Evolutionary conservation across 768 basidiomycete species (phyloP), one percentile per base, ranked within the genome.

Genomic region (Pleurotus pulmonarius): DNA sequence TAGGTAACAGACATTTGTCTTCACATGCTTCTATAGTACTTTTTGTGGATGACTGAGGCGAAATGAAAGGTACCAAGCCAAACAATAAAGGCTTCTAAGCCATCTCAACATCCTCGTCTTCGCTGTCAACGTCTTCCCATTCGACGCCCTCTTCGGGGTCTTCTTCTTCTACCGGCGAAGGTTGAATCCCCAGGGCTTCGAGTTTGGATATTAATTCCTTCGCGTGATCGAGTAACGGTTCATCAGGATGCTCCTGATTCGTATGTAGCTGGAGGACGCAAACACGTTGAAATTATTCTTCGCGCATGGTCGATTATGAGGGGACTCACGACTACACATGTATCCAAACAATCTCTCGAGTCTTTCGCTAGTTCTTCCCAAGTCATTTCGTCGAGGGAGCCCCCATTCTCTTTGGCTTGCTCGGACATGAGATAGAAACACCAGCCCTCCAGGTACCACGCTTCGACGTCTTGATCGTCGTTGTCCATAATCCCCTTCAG

Each of bases 401-500:
- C 59, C 24, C 75, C 77, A 11, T 70, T 79, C 62, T 87, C 84
- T 58, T 82, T 78, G 6, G 83, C 83, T 58, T 87, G 81, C 67
- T 90, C 87, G 0, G 85, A 81, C 82, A 90, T 85, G 46, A 95
- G 73, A 74, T 85, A 92, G 77, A 91, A 93, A 60, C 90, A 88
- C 93, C 93, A 97, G 53, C 93, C 94, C 70, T 95, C 93, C 25
- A 96, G 82, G 66, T 96, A 96, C 87, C 94, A 95, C 1, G 87
- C 94, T 63, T 95, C 93, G 11, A 94, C 86, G 53, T 92, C 88
- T 65, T 91, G 81, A 61, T 94, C 90, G 68, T 95, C 92, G 0
- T 85, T 71, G 8, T 87, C 81, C 70, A 94, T 85, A 8, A 94
- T 78, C 11, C 88, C 90, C 44, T 90, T 83, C 24, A 96, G 70